Evolutionary conservation across 108 stramenopile species (phyloP).

Genomic region (Skeletonema costatum): DNA sequence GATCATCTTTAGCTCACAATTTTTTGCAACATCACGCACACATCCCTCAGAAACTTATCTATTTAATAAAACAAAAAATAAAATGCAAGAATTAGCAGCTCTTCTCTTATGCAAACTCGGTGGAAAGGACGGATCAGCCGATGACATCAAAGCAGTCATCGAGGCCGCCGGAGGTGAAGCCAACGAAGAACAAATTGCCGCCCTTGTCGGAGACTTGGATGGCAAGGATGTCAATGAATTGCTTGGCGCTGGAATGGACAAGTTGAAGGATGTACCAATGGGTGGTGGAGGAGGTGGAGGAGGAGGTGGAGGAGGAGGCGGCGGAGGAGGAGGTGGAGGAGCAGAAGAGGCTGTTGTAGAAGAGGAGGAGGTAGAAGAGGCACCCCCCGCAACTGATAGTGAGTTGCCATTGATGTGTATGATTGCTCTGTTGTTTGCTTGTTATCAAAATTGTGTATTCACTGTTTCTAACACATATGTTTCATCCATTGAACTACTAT

Average conservation of each 20-base stretch:
- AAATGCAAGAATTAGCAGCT: conserved; percentile 86
- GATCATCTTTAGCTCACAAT: conserved; percentile 3
- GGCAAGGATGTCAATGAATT: conserved; percentile 88
- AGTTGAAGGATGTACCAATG: conserved; percentile 92
- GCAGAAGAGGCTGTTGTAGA: conserved; percentile 33
- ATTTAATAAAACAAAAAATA: conserved; percentile 11
- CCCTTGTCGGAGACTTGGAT: conserved; percentile 72
- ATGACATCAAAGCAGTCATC: conserved; percentile 85
- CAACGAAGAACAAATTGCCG: conserved; percentile 70
- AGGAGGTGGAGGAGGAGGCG: conserved; percentile 75
- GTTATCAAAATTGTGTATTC: background rate
- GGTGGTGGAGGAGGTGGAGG: conserved; percentile 85
- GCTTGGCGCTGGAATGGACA: conserved; percentile 82
- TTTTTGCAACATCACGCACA: background rate
- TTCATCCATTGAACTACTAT: conserved; percentile 9
- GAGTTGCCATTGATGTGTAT: conserved; percentile 5
- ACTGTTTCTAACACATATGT: background rate
- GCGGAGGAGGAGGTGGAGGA: conserved; percentile 36
- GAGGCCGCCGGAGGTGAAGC: conserved; percentile 79
- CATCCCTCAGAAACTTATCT: background rate
- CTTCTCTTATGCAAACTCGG: conserved; percentile 84
- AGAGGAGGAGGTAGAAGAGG: conserved; percentile 54
- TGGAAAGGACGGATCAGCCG: conserved; percentile 80
- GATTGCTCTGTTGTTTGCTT: background rate
- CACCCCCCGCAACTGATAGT: conserved; percentile 49